A percentile compares a stretch with the other conserved stretches of the same genome.
phyloP scores from a whole-genome alignment of 2,329 filamentous ascomycete species.

The Apiospora arundinis region DNA sequence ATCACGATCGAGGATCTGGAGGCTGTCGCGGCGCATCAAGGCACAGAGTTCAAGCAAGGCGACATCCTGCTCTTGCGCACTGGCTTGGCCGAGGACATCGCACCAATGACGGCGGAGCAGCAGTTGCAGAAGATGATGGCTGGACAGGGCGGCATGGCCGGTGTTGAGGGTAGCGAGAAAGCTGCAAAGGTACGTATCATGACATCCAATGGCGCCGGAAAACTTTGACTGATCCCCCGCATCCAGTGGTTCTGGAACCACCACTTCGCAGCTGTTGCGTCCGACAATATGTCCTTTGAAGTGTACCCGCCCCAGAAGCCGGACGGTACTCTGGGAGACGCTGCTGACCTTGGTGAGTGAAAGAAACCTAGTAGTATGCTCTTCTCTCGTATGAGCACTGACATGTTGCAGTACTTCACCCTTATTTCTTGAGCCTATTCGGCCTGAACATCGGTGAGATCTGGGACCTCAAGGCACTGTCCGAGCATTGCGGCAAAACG shows the following conservation, averaged over 20 bases:
- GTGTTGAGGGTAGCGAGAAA: slow-evolving; percentile 54
- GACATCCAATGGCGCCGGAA: neutral
- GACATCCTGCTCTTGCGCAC: slow-evolving; percentile 64
- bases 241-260: slow-evolving; percentile 65
- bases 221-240: neutral
- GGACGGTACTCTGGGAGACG: slow-evolving; percentile 26
- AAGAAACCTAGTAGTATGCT: no score
- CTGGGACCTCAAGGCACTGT: slow-evolving; percentile 31
- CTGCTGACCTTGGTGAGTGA: slow-evolving; percentile 24
- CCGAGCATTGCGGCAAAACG: slow-evolving; percentile 40
- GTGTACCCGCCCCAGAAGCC: slow-evolving; percentile 49
- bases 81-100: slow-evolving; percentile 48
- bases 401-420: slow-evolving; percentile 22
- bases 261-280: slow-evolving; percentile 61
- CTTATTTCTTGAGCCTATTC: slow-evolving; percentile 24
- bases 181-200: slow-evolving; percentile 44
- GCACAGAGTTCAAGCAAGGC: slow-evolving; percentile 50
- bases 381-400: neutral
- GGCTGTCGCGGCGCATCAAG: slow-evolving; percentile 50
- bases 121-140: slow-evolving; percentile 29
- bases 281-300: slow-evolving; percentile 62
- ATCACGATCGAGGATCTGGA: slow-evolving; percentile 53
- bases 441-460: slow-evolving; percentile 32
- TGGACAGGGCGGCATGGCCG: slow-evolving; percentile 44
- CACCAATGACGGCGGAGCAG: slow-evolving; percentile 38